A percentile compares a stretch with the other conserved stretches of the same genome.
Conservation (phyloP, 2,329 filamentous ascomycete species). For the Stachybotrys echinatus region DNA sequence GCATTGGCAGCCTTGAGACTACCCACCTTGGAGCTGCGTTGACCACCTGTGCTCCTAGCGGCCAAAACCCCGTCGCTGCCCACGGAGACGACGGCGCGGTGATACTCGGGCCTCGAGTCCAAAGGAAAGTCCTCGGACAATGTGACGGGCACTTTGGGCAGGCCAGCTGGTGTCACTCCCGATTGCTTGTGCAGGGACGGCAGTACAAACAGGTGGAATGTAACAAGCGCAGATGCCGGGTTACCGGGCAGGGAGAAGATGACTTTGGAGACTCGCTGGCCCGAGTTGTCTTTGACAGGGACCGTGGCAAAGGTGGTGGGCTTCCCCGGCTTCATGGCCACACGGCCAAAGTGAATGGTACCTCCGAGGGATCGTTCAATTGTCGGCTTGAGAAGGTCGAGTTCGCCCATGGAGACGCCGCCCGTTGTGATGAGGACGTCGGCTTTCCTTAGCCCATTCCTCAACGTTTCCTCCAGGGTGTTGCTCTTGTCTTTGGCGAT, state of each 20-base stretch:
- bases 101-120: conserved; percentile 84
- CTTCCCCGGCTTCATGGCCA: conserved; percentile 97
- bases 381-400: conserved; percentile 93
- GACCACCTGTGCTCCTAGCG: conserved; percentile 80
- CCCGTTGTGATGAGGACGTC: conserved; percentile 89
- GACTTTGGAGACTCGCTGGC: conserved; percentile 57
- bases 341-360: conserved; percentile 92
- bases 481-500: conserved; percentile 73
- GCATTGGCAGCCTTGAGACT: conserved; percentile 88
- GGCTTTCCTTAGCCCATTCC: conserved; percentile 65
- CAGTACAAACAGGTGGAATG: conserved; percentile 89
- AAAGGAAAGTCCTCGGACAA: conserved; percentile 68
- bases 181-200: conserved; percentile 75
- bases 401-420: conserved; percentile 95
- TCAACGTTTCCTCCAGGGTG: conserved; percentile 70
- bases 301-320: conserved; percentile 95
- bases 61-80: conserved; percentile 61
- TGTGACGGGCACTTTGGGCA: conserved; percentile 67
- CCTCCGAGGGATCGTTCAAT: conserved; percentile 86
- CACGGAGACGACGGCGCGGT: conserved; percentile 70
- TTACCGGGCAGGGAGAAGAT: conserved; percentile 93
- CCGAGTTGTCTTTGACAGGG: conserved; percentile 55
- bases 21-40: conserved; percentile 84
- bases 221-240: conserved; percentile 87
- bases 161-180: conserved; percentile 61